Evolutionary conservation across 2,329 filamentous ascomycete genomes (phyloP).

Genomic region (Cryphonectria naterciae): DNA sequence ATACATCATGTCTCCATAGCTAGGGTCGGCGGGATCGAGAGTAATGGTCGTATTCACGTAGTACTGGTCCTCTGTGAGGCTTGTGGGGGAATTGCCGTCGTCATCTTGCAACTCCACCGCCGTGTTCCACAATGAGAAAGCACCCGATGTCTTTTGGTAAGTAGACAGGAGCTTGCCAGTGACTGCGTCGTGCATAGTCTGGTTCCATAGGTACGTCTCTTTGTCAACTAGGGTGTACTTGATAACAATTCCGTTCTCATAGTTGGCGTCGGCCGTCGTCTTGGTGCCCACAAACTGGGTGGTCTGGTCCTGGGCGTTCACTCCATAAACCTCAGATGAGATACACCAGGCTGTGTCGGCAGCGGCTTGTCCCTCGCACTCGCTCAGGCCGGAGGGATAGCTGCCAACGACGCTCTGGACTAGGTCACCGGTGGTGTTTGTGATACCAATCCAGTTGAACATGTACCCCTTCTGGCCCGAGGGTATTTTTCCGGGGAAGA

Average conservation of each 20-base stretch:
- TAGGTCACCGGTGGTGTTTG: conserved; percentile 35
- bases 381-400: conserved; percentile 32
- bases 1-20: conserved; percentile 17
- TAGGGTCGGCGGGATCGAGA: conserved; percentile 19
- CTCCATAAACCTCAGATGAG: conserved; percentile 35
- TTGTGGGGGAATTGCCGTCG: conserved; percentile 21
- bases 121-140: conserved; percentile 34
- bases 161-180: conserved; percentile 31
- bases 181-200: conserved; percentile 30
- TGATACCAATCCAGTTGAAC: conserved; percentile 36
- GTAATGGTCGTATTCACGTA: conserved; percentile 28
- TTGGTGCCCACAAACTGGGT: conserved; percentile 34
- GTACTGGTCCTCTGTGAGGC: conserved; percentile 27
- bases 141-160: conserved; percentile 33
- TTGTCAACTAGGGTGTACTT: conserved; percentile 36
- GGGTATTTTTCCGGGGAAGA: conserved; percentile 35
- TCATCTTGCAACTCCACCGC: conserved; percentile 26
- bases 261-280: conserved; percentile 32
- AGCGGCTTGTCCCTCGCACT: conserved; percentile 31
- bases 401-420: conserved; percentile 32
- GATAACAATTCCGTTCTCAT: conserved; percentile 33
- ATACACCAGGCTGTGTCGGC: conserved; percentile 35
- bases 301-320: conserved; percentile 23
- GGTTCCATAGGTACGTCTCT: conserved; percentile 33
- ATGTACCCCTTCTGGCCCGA: conserved; percentile 33